Base-by-base conservation (phyloP, 306 rosid genomes). In the Dryas alaskensis region DNA sequence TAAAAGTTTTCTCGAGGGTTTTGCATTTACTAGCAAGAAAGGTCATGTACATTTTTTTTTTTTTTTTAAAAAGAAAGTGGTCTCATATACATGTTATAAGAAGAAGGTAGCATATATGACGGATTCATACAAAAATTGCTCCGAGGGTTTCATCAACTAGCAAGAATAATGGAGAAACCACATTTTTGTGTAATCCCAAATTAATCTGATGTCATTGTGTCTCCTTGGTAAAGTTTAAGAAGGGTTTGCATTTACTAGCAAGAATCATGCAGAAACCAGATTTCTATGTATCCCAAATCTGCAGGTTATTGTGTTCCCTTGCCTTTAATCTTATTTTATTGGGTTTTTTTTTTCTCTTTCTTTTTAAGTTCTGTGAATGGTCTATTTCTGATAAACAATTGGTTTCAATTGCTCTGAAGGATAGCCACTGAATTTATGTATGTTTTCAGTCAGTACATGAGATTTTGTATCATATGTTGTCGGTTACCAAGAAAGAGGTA, bases 201-300 rank as follows among this genome's bases (percentile, higher is more conserved):
- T 19, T 19, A 19, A 19, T 27, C 31, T 27, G 31, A 27, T 27
- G 31, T 27, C 31, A 27, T 27, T 27, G 31, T 27, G 31, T 2
- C 31, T 27, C 31, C 31, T 27, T 27, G 48, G 3, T 8, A 45
- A 45, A 45, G 48, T 59, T 58, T 53, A 53, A 11, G 10, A n/a
- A 16, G 25, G 19, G 9, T 53, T 53, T 5, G 8, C 3, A n/a
- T 53, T 53, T n/a, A 53, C 8, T 12, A 13, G 66, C 17, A 25
- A 25, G 52, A 47, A 70, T 55, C 43, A 10, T 6, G 25, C 22
- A 12, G 14, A 58, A 72, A 9, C 55, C 4, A 72, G 46, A 55
- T 55, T 55, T 60, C 22, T 55, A 37, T 69, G 27, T 0, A 55
- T 27, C 13, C 44, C 52, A 70, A 40, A 53, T 70, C 74, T 70